Base-by-base conservation (phyloP, 1,284 basidiomycete species). In the Gymnopus androsaceus region DNA sequence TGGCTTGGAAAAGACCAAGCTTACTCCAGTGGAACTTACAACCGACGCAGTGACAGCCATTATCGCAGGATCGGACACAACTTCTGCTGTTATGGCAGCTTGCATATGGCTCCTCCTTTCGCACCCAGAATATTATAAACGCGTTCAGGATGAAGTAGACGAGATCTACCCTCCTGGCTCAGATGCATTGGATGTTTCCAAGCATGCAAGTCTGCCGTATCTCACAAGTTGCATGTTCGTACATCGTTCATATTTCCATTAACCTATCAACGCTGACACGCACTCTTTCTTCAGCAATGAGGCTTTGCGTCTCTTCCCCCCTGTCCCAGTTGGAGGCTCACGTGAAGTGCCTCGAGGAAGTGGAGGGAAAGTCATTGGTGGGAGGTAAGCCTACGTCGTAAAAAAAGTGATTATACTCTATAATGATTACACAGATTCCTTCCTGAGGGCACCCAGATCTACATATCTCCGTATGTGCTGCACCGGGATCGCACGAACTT, bases 51-150 rank as follows among this genome's bases (percentile, higher is more conserved):
- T 73, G 17, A 71, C 83, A 5, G 75, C 80, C 3, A 79, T 85
- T 47, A 69, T 83, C 2, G 83, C 83, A 7, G 82, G 81, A 8
- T 80, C 84, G 4, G 84, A 85, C 62, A 85, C 84, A 1, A 79
- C 80, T 0, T 69, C 82, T 0, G 76, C 72, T 2, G 74, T 28
- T 12, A 17, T 53, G 15, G 30, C n/a, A 15, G 42, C 33, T 34
- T n/a, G 34, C 1, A 37, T 54, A 27, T 57, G 31, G 25, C 49
- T 34, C 21, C 36, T 57, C 19, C 34, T 57, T 5, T 27, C 44
- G 23, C 34, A 57, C 21, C 46, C 56, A 4, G 28, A 48, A 19
- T 30, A 19, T 33, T 47, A 21, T 21, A 42, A 14, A 36, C 12
- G 15, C n/a, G n/a, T 54, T 8, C 15, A 23, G 17, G 34, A 33